phyloP scores from a whole-genome alignment of 805 yeast species.

The Candida patagonica region DNA sequence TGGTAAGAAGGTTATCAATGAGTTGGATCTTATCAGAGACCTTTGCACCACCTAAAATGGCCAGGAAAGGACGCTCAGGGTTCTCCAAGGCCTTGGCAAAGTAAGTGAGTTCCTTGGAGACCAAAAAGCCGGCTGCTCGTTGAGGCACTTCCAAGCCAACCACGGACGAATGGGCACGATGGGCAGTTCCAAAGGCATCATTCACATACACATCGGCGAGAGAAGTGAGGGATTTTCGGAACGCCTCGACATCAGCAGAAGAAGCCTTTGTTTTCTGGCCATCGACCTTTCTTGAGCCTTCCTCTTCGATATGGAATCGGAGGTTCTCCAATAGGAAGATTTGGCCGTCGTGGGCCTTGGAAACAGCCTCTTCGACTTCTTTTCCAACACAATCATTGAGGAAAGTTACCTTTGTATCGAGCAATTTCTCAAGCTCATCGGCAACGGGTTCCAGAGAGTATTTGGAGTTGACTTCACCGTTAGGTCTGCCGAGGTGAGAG shows the following conservation, averaged over 20 bases:
- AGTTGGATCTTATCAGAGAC: conserved; percentile 98
- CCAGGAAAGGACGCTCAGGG: conserved; percentile 97
- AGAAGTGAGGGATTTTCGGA: conserved; percentile 83
- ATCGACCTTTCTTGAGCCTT: conserved; percentile 84
- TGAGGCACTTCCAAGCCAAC: conserved; percentile 94
- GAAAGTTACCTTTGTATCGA: conserved; percentile 69
- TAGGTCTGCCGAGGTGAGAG: conserved; percentile 98
- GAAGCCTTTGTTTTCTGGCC: conserved; percentile 94
- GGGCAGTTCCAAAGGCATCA: conserved; percentile 99
- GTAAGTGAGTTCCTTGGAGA: conserved; percentile 94
- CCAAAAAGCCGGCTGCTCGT: conserved; percentile 97
- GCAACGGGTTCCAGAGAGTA: conserved; percentile 93
- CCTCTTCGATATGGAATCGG: conserved; percentile 90
- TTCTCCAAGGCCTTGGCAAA: conserved; percentile 97
- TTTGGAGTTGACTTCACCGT: conserved; percentile 80
- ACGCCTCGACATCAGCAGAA: conserved; percentile 68
- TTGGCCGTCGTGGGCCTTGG: conserved; percentile 65
- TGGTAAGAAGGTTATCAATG: conserved; percentile 85
- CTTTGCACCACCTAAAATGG: conserved; percentile 99
- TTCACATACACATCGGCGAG: conserved; percentile 94
- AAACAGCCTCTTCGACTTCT: conserved; percentile 75
- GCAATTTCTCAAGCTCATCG: conserved; percentile 71
- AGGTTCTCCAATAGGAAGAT: conserved; percentile 91
- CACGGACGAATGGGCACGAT: conserved; percentile 99
- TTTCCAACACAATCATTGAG: conserved; percentile 87